Evolutionary conservation across 2,329 filamentous ascomycete genomes (phyloP), one percentile per base, ranked within the genome.

Genomic region (Penicillium sp.): DNA sequence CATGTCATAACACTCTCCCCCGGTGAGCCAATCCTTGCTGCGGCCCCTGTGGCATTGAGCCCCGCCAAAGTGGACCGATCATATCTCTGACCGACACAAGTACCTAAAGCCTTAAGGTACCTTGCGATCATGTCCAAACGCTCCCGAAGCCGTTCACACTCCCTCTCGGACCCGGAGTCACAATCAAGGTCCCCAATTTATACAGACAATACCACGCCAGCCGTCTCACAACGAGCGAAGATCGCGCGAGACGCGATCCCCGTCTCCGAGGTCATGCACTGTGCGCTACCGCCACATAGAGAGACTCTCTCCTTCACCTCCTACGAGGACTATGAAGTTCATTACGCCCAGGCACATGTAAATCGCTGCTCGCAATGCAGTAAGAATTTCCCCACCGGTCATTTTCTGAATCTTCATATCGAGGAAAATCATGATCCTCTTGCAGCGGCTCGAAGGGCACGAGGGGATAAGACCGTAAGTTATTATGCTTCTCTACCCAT

Each of bases 371-470:
- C 86, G 9, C 88, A 92, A 67, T 99, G 94, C 72, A 81, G 83
- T 53, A 91, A 85, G 71, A 97, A 97, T 71, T 91, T 97, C 59
- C 94, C 94, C 1, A 92, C 90, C 0, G 82, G 87, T 33, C 87
- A 92, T 70, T 86, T 94, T 52, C 80, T 99, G 49, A 80, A 82
- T 54, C 75, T 97, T 44, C 94, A 99, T 70, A 92, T 96, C 61
- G 86, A 92, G 63, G 94, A 97, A 73, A 90, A 88, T 62, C 94
- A 97, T 73, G 92, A 99, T 74, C 85, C 91, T 7, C 82, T 97
- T 57, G 81, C 84, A 37, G 86, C 85, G 48, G 83, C 90, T 11
- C 85, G 81, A 68, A 84, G 86, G 63, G 91, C 91, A 50, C 84
- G 85, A 64, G 94, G 92, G 42, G 92, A 96, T 69, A 92, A 91